Evolutionary conservation across 768 basidiomycete species (phyloP), one percentile per base, ranked within the genome.

Genomic region (Kwoniella europaea): DNA sequence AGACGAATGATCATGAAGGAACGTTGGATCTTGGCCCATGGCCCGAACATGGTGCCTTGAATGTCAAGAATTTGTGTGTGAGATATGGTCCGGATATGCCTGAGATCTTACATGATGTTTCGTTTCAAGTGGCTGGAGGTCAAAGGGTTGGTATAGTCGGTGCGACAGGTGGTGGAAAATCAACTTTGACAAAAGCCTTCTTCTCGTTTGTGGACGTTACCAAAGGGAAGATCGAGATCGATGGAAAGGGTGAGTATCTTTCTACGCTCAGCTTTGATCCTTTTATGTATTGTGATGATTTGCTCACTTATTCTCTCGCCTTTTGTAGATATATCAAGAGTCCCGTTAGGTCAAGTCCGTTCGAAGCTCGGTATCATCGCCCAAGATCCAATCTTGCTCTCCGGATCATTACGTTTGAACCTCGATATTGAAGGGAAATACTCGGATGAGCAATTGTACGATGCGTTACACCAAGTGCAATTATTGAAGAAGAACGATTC

Each of bases 121-220:
- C 72, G 1, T 82, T 82, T 61, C 41, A 62, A 10, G 67, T 79
- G 4, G 55, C 64, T 10, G 77, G 77, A 0, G 75, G 78, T 4
- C 66, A 81, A 62, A 55, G 77, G 7, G 76, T 82, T 6, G 82
- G 82, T 3, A 77, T 82, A 29, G 80, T 81, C 16, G 82, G 82
- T 16, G 71, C 75, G 2, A 79, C 78, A 13, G 80, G 81, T 10
- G 78, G 79, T 5, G 81, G 81, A 2, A 82, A 82, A 61, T 78
- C 75, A 18, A 82, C 82, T 2, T 65, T 82, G 12, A 80, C 79
- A 9, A 76, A 80, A 54, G 73, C 79, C 4, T 79, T 82, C 57
- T 82, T 82, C 71, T 72, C 74, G 4, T 82, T 82, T 65, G 74
- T 82, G 15, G 82, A 82, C 29, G 64, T 81, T 1, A 72, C 74